Percentiles rank a stretch among this genome's conserved stretches.
These are phyloP conservation scores for Phoma sp. DNA, from an alignment of 2,329 filamentous ascomycete genomes.

Conservation along the genomic window DNA sequence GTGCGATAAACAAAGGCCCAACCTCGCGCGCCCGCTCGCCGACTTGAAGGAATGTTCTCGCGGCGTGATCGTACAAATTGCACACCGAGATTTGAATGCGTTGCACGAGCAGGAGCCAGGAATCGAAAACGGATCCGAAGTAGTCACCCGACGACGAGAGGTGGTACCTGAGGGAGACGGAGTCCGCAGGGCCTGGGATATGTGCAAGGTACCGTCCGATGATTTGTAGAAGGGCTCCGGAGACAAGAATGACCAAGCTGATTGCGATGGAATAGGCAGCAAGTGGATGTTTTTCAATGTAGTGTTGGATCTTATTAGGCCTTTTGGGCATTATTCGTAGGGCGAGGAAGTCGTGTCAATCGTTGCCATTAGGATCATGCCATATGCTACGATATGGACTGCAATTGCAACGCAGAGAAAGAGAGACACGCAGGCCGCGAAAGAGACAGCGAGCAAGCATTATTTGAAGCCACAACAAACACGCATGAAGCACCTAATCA, in stretches of 20 bases:
- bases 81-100: conserved; percentile 18
- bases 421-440: conserved; percentile 2
- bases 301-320: conserved; percentile 28
- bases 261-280: conserved; percentile 18
- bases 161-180: conserved; percentile 5
- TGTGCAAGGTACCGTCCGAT: conserved; percentile 14
- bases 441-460: conserved; percentile 7
- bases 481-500: conserved; percentile 33
- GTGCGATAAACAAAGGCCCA: conserved; percentile 14
- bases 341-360: conserved; percentile 21
- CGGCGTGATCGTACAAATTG: conserved; percentile 20
- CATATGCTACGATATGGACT: conserved; percentile 19
- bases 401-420: conserved; percentile 5
- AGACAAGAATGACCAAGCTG: conserved; percentile 27
- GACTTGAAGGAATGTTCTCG: conserved; percentile 5
- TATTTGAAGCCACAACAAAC: conserved; percentile 17
- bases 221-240: conserved; percentile 29
- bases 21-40: conserved; percentile 10
- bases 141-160: conserved; percentile 5
- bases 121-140: neutral
- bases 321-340: conserved; percentile 27
- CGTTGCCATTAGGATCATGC: conserved; percentile 33
- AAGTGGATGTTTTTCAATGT: conserved; percentile 30
- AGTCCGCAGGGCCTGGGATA: neutral
- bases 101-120: conserved; percentile 24